Percentiles rank a stretch among this genome's conserved stretches.
phyloP scores from a whole-genome alignment of 371 early-diverging fungal species.

The Smittium culicis region DNA sequence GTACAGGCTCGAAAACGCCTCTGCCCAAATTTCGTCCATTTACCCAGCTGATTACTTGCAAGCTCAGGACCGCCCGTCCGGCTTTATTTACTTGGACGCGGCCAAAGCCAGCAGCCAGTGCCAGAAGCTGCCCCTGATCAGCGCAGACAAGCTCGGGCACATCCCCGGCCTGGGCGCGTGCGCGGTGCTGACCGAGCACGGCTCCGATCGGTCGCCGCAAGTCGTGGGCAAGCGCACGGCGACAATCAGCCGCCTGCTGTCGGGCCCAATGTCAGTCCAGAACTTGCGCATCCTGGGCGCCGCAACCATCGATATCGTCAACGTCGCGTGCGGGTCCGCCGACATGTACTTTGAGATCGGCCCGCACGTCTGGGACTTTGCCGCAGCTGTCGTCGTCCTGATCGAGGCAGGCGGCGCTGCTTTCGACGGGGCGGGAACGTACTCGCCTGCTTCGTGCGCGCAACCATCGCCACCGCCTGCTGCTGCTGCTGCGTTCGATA shows the following conservation, averaged over 20 bases:
- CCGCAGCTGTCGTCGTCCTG: conserved; percentile 58
- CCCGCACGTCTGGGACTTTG: conserved; percentile 60
- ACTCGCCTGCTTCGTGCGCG: conserved; percentile 11
- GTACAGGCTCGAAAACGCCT: conserved; percentile 8
- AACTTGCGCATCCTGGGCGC: conserved; percentile 70
- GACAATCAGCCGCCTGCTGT: conserved; percentile 38
- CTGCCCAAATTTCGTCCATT: not conserved
- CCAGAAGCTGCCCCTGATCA: conserved; percentile 40
- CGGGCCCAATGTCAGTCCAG: conserved; percentile 36
- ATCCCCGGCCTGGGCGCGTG: conserved; percentile 47
- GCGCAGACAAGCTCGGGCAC: conserved; percentile 38
- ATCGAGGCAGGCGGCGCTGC: conserved; percentile 61
- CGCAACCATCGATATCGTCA: conserved; percentile 64
- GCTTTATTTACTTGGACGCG: too few relatives aligned
- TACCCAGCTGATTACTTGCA: not conserved
- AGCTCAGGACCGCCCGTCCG: too few relatives aligned
- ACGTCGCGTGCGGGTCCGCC: conserved; percentile 63
- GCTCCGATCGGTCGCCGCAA: conserved; percentile 46
- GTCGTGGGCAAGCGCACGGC: conserved; percentile 50
- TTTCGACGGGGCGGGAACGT: conserved; percentile 39
- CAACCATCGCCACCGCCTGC: conserved; percentile 9
- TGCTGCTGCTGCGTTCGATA: conserved; percentile 17
- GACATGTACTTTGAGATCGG: conserved; percentile 91
- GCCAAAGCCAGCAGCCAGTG: conserved; percentile 17
- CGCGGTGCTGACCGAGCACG: conserved; percentile 69